Base-by-base conservation (phyloP, 768 basidiomycete species). In the Boletus rex-veris region DNA sequence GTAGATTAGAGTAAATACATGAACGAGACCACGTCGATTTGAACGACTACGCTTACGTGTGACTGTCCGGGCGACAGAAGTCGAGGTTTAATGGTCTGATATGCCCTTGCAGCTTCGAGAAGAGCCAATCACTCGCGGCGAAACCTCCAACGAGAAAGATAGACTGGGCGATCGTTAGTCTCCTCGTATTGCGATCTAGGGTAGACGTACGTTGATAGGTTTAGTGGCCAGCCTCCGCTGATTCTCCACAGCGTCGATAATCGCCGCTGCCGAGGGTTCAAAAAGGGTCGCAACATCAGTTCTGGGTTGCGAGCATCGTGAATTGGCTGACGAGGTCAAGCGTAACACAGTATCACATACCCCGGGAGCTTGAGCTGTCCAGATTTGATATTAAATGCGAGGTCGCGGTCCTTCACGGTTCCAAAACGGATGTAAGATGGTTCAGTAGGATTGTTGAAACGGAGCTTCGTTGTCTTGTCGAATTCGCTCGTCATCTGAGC, bases 341-440 rank as follows among this genome's bases (percentile, higher is more conserved):
- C 2, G n/a, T 4, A 30, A n/a, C 16, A 14, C 4, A 18, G 4
- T 12, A 16, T 7, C 18, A 24, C 39, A 59, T 52, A 74, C 72
- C 72, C 72, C 3, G 61, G 50, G 7, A 82, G 53, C 51, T 77
- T 80, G 48, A 82, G 69, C 50, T 77, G 75, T 6, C 81, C 80
- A 36, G 71, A 74, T 28, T 69, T 71, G 55, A 82, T 82, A 19
- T 71, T 70, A 43, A 70, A 72, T 6, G 46, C 53, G 0, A 55
- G 40, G 55, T 80, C 78, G 38, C 71, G 75, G 56, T 80, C 79
- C 26, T 64, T 64, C 15, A 70, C 68, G 3, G 70, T 70, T 16
- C 80, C 81, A 52, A 82, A 80, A 48, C 72, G 73, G 51, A 82
- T 74, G 59, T 73, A 80, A 30, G 76, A 73, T 2, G 73, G 70